Conservation (phyloP, 306 rosid genomes). For the Lathyrus oleraceus region DNA sequence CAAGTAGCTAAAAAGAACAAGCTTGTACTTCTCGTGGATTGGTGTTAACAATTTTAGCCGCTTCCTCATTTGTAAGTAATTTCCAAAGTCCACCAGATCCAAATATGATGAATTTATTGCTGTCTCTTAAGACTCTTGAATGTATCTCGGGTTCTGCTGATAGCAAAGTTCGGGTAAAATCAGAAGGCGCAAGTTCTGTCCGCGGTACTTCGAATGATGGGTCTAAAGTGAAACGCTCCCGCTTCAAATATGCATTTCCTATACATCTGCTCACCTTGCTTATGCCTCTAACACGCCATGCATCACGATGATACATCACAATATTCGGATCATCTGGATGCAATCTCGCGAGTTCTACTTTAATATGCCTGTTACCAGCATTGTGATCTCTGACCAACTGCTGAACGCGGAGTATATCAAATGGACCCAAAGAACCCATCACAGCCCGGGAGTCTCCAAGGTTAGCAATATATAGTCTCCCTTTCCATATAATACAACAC, state of each 20-base stretch:
- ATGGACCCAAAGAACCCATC: constrained; percentile 46
- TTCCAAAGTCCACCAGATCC: constrained; percentile 3
- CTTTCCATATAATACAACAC: constrained; percentile 61
- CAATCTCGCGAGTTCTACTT: constrained; percentile 47
- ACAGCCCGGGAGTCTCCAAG: constrained; percentile 77
- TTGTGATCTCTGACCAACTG: constrained; percentile 64
- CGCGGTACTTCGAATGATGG: neutral
- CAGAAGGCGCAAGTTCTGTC: neutral
- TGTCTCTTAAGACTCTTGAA: neutral
- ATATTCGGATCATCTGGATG: constrained; percentile 63
- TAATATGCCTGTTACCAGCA: constrained; percentile 52
- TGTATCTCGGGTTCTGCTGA: neutral
- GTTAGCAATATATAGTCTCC: constrained; percentile 56
- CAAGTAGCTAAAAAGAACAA: neutral
- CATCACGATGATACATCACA: constrained; percentile 47
- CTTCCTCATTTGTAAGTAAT: neutral
- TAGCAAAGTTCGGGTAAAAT: neutral
- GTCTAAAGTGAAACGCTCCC: neutral
- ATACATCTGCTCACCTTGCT: constrained; percentile 51
- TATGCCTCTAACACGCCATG: constrained; percentile 66
- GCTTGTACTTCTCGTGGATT: neutral
- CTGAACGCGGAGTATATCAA: constrained; percentile 45
- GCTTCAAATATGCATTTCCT: neutral
- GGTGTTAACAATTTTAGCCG: neutral
- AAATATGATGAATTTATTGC: neutral